Evolutionary conservation across 1,284 basidiomycete genomes (phyloP), one percentile per base, ranked within the genome.

Genomic region (Ceratobasidium sp.): DNA sequence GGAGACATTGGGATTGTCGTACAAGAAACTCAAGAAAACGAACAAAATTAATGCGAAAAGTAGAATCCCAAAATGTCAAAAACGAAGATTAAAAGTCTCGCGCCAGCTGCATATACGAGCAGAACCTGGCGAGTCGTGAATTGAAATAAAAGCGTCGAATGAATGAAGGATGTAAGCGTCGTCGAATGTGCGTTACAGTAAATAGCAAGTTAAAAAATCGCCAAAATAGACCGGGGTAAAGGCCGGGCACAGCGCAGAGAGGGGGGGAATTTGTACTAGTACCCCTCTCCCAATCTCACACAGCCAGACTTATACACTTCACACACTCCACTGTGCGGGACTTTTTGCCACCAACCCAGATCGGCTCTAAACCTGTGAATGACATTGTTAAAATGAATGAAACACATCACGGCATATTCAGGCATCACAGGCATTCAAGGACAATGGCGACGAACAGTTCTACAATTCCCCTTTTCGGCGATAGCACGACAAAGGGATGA

Each of bases 301-400:
- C 36, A 60, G 22, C 54, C 17, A 36, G 48, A 44, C 66, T 71
- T 57, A 71, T 71, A 71, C 66, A 36, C 19, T 31, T 59, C 53
- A 14, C 22, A 9, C 24, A 60, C 36, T 41, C 36, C 36, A 41
- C 33, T 22, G 41, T 24, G 31, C 22, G n/a, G 36, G 33, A 50
- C n/a, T 9, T 67, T n/a, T 67, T 54, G 51, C 54, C 41, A 50
- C 66, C 66, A 27, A n/a, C 15, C 63, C 17, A 11, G 27, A n/a
- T n/a, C 11, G 29, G 36, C 36, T 11, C 36, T 41, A 41, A 41
- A n/a, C n/a, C 8, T 57, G 59, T 57, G 33, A 56, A 47, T 47
- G 36, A 71, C 66, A 41, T 59, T 57, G 54, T 71, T 71, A 6
- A 54, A 44, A 29, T 24, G 66, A 59, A 71, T 48, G 66, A 71